A percentile compares a stretch with the other conserved stretches of the same genome.
Conservation (phyloP, 441 rosid genomes). For the Euphorbia schlechtendalii region DNA sequence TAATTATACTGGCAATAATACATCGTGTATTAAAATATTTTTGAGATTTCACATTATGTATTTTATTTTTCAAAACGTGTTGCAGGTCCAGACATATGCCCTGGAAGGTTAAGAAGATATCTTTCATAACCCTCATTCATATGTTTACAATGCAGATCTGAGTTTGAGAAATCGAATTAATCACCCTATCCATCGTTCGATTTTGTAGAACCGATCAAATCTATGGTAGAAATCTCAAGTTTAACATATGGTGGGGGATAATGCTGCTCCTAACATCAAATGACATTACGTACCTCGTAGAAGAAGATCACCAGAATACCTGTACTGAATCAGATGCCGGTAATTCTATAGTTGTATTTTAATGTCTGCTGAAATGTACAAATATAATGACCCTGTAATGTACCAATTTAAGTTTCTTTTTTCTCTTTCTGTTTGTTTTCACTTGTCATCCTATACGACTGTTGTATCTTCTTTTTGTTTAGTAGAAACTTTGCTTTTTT, state of each 20-base stretch:
- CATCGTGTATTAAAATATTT: not conserved
- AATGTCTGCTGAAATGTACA: conserved; percentile 27
- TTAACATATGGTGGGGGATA: conserved; percentile 8
- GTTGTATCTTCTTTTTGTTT: not conserved
- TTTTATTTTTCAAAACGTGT: conserved; percentile 1
- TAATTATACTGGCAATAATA: too few species aligned
- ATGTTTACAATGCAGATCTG: not conserved
- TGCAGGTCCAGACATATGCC: conserved; percentile 63
- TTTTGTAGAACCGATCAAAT: not conserved
- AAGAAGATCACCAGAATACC: not conserved
- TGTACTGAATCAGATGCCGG: conserved; percentile 18
- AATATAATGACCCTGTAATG: conserved; percentile 4
- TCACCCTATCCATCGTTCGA: not conserved
- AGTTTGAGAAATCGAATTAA: not conserved
- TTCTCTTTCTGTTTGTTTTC: not conserved
- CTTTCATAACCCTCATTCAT: not conserved
- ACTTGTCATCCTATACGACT: not conserved
- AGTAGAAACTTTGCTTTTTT: too few species aligned
- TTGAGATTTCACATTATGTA: not conserved
- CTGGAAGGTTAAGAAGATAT: conserved; percentile 46
- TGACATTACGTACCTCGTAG: not conserved
- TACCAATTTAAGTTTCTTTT: conserved; percentile 11
- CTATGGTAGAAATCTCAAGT: not conserved
- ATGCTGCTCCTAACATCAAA: not conserved
- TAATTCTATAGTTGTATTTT: conserved; percentile 12